Evolutionary conservation across 805 yeast genomes (phyloP), one percentile per base, ranked within the genome.

Genomic region (Suhomyces pyralidae): DNA sequence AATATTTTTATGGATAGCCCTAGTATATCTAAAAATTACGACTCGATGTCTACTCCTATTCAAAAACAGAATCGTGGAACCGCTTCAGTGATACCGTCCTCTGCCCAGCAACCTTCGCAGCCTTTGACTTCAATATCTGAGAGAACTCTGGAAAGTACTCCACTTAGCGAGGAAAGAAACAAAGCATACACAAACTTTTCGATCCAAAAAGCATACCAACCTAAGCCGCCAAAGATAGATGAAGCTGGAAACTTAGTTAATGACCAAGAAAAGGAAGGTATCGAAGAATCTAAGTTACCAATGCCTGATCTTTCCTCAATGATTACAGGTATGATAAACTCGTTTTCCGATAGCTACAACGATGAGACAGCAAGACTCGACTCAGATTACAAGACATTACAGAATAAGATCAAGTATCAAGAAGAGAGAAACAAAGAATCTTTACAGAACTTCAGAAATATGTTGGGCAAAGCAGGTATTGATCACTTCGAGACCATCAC

Each of bases 341-440:
- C 81, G n/a, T 69, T 85, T 49, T 57, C 79, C 20, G 80, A 76
- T 17, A 71, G 79, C n/a, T 89, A 84, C 63, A 84, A 82, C 48
- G 65, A 72, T 17, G 69, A 81, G 43, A 82, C 58, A 78, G 78
- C 55, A 40, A 77, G 82, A 4, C 55, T 71, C 19, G 62, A 59
- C 25, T 49, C 51, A 7, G 69, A 71, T 46, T 51, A 54, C 40
- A 54, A 53, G 48, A 57, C 58, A 2, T 52, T 68, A 26, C 55
- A 57, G 19, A 38, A 65, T 8, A 85, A 83, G 55, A 64, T 88
- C 46, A 71, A 70, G 28, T 77, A 76, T 46, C 84, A 84, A 64
- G 82, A 69, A 30, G 79, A 79, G 26, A 68, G 76, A 14, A 69
- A 72, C 70, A 65, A 58, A 42, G 46, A 77, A 64, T 49, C 70